phyloP scores from a whole-genome alignment of 176 grass and related monocot genomes.

The Lolium multiflorum region DNA sequence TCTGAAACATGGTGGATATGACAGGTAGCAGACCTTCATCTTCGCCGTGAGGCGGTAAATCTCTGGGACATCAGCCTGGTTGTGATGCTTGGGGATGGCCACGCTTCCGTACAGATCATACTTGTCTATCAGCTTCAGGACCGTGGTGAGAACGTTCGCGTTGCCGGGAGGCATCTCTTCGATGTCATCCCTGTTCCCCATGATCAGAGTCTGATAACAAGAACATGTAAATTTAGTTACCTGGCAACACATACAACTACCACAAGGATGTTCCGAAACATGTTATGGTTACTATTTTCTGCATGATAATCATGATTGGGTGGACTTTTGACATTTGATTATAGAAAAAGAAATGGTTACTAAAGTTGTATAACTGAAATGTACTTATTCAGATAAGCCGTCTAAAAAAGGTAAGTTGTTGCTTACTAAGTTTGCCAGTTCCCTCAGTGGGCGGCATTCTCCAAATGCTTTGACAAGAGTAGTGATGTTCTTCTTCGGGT shows the following conservation, averaged over 20 bases:
- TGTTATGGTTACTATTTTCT: not conserved
- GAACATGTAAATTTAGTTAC: not conserved
- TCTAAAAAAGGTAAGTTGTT: constrained; percentile 16
- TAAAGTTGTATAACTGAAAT: not conserved
- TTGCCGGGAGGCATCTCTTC: constrained; percentile 86
- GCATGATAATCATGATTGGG: constrained; percentile 10
- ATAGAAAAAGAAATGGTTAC: constrained; percentile 11
- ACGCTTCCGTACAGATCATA: constrained; percentile 96
- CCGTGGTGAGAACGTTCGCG: constrained; percentile 80
- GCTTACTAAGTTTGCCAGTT: constrained; percentile 97
- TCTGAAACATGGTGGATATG: constrained; percentile 2
- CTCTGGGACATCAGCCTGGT: constrained; percentile 90
- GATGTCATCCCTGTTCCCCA: constrained; percentile 98
- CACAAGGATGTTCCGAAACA: constrained; percentile 28
- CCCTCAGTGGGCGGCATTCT: constrained; percentile 82
- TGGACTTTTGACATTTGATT: constrained; percentile 17
- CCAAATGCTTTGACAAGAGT: constrained; percentile 96
- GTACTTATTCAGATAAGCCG: not conserved
- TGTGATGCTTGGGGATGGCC: constrained; percentile 96
- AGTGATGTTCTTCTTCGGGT: constrained; percentile 97
- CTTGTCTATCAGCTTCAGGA: constrained; percentile 92
- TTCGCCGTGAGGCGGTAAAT: constrained; percentile 88
- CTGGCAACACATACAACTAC: not conserved
- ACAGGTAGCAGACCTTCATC: constrained; percentile 63
- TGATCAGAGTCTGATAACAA: constrained; percentile 75